Evolutionary conservation across 2,329 filamentous ascomycete species (phyloP), one percentile per base, ranked within the genome.

Genomic region (Exophiala lecanii-corni): DNA sequence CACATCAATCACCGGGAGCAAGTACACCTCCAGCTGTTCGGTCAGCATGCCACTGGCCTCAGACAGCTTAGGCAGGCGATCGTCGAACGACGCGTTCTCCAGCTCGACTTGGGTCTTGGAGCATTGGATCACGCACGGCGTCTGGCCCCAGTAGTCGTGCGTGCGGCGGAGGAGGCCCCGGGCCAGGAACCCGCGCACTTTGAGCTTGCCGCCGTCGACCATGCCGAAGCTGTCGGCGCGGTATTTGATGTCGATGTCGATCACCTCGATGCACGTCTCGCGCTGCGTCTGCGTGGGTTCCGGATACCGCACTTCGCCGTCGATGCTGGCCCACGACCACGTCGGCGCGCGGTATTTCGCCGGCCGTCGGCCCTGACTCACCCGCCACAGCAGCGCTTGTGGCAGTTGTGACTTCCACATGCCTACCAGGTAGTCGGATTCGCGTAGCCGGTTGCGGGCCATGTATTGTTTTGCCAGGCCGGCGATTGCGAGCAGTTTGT

Each of bases 251-350:
- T 43, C 34, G 16, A 49, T 19, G 9, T 55, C 47, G 31, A 56
- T 51, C 12, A 56, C 40, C 37, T 56, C 52, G n/a, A 56, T 47
- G 38, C 54, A 56, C 5, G 52, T 53, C 23, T 56, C 52, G 20
- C 46, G 45, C 10, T 36, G 25, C 19, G 42, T 40, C 18, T 51
- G 46, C 32, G 49, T 43, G 4, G 46, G 47, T 26, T 54, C 51
- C 5, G 51, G 51, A 34, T 54, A 49, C 15, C 36, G 45, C n/a
- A 57, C 50, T 36, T 52, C 44, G 15, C 55, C 55, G 32, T 57
- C 53, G 44, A 56, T 55, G 20, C 41, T 47, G 10, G 53, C 47
- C 55, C 55, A 57, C 3, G 53, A 47, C 55, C 55, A 57, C 10
- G 47, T 51, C 20, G 55, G 55, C 12, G 55, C 55, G 13, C 53